Evolutionary conservation across 148 eudicot genomes (phyloP), one percentile per base, ranked within the genome.

Genomic region (Pouteria glomerata): DNA sequence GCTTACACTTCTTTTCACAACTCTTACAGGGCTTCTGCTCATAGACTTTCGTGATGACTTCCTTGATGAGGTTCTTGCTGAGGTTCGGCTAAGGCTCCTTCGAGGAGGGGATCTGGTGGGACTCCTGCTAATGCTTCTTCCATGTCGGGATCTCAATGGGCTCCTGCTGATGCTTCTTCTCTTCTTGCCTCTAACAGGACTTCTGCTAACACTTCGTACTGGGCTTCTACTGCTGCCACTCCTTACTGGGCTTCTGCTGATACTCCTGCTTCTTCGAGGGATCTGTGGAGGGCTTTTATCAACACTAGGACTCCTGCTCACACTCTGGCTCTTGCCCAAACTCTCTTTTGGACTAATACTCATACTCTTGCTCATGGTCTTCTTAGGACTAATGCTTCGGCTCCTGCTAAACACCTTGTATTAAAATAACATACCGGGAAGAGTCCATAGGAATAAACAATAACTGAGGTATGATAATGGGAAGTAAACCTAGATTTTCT

Each of bases 331-430:
- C 66, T 79, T 84, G 82, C 85, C 75, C 69, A 72, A 71, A 57
- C 73, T 78, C 79, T 83, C 78, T 59, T 23, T 70, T 26, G 94
- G 94, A 71, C 90, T 93, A 58, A 85, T 74, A 74, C 92, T 89
- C 85, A 80, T 84, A 72, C 96, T 95, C 86, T 77, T 86, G 70
- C 89, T 86, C 77, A 66, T 57, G 67, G 82, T 74, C 79, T 81
- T 84, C 79, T 75, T 84, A 53, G 93, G 93, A 79, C 88, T 86
- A 37, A 73, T 42, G 63, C 89, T 90, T 35, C 77, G 51, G 85
- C 95, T 92, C 90, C 93, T 89, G 90, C 80, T 79, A 75, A 84
- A 72, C 74, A 84, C 74, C 70, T 76, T 78, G 52, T 44, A 77
- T 67, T 75, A 67, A 71, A 70, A 73, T 39, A 67, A 72, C 78